phyloP scores from a whole-genome alignment of 2,329 filamentous ascomycete species.

The Ascocoryne sarcoides region DNA sequence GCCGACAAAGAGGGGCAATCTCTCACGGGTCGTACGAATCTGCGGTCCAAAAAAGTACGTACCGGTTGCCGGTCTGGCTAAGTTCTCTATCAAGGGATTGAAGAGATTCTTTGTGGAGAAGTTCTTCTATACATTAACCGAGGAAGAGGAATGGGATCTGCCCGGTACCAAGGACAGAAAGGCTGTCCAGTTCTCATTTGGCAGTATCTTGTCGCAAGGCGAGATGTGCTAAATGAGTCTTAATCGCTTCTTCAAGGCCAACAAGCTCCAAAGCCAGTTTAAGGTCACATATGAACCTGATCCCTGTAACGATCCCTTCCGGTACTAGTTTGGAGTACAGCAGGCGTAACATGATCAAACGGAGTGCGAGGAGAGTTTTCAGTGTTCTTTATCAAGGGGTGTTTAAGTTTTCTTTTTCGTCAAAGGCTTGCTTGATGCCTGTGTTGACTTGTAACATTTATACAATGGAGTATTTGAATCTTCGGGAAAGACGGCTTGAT shows the following conservation, averaged over 20 bases:
- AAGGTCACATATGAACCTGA: too few relatives aligned
- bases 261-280: too few relatives aligned
- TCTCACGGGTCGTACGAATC: constrained; percentile 1
- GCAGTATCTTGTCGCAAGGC: not conserved
- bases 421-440: too few relatives aligned
- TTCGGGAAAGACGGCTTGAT: too few relatives aligned
- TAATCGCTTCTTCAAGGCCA: not conserved
- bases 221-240: not conserved
- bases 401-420: too few relatives aligned
- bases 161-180: not conserved
- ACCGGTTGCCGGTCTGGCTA: not conserved
- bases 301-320: too few relatives aligned
- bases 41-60: not conserved
- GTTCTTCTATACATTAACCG: not conserved
- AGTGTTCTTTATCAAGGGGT: too few relatives aligned
- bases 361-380: too few relatives aligned
- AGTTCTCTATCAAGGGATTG: not conserved
- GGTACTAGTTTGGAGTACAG: too few relatives aligned
- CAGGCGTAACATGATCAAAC: too few relatives aligned
- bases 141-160: not conserved
- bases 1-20: not conserved
- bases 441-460: too few relatives aligned
- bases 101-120: not conserved
- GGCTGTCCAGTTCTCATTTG: not conserved
- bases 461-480: too few relatives aligned